Evolutionary conservation across 805 yeast genomes (phyloP).

Genomic region (Ogataea wickerhamii): DNA sequence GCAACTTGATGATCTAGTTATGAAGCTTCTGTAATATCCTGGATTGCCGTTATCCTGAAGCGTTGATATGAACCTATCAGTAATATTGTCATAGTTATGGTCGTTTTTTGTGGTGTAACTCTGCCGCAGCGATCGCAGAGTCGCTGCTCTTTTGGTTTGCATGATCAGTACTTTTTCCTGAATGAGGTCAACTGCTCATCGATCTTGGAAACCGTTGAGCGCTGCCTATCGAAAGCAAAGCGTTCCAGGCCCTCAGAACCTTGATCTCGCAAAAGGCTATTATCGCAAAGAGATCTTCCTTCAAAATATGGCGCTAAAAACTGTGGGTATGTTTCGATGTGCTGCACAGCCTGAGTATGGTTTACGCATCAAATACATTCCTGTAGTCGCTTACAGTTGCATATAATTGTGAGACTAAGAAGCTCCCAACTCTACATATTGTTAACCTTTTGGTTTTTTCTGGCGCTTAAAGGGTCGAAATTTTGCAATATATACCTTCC

Average conservation of each 20-base stretch:
- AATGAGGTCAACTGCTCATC: neutral
- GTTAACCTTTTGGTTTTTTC: too few relatives aligned
- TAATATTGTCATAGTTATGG: slow-evolving; percentile 21
- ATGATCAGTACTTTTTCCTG: neutral
- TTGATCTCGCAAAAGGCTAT: too few relatives aligned
- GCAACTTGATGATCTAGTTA: slow-evolving; percentile 11
- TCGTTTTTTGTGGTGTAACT: slow-evolving; percentile 22
- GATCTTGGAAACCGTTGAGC: neutral
- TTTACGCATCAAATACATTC: too few relatives aligned
- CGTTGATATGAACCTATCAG: slow-evolving; percentile 27
- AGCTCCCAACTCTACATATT: too few relatives aligned
- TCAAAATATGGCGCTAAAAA: too few relatives aligned
- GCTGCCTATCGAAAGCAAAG: neutral
- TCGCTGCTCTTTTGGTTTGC: slow-evolving; percentile 2
- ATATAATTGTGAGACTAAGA: too few relatives aligned
- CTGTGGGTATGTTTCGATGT: too few relatives aligned
- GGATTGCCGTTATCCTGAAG: slow-evolving; percentile 21
- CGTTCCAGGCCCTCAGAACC: neutral
- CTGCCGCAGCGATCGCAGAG: slow-evolving; percentile 10
- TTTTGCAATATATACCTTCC: too few relatives aligned
- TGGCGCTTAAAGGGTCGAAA: too few relatives aligned
- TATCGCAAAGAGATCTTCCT: too few relatives aligned
- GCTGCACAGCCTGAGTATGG: too few relatives aligned
- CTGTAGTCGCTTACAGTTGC: too few relatives aligned
- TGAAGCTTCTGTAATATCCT: slow-evolving; percentile 21